These are phyloP conservation scores for Epichloe bromicola DNA, from an alignment of 2,329 filamentous ascomycete species.

Conservation along the genomic window DNA sequence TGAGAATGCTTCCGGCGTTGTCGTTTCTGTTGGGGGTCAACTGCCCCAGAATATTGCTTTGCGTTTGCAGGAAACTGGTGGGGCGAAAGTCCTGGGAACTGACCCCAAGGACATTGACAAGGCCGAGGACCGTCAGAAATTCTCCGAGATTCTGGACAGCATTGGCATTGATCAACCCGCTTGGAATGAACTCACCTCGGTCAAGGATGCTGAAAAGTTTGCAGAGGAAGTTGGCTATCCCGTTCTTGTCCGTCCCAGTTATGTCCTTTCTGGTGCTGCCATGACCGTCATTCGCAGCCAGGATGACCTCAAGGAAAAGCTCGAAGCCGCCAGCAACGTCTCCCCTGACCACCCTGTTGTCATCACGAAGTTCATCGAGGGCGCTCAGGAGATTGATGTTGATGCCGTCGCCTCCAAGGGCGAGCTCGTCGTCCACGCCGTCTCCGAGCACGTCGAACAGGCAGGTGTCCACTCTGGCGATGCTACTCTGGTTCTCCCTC, in stretches of 20 bases:
- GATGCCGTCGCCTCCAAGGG: conserved; percentile 83
- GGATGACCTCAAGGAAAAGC: conserved; percentile 86
- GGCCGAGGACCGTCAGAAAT: conserved; percentile 96
- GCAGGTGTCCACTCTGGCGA: conserved; percentile 98
- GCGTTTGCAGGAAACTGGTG: conserved; percentile 79
- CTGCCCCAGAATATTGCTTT: conserved; percentile 96
- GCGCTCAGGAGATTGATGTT: conserved; percentile 90
- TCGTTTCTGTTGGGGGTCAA: conserved; percentile 96
- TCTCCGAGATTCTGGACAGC: conserved; percentile 92
- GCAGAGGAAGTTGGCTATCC: conserved; percentile 80
- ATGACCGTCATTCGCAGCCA: conserved; percentile 93
- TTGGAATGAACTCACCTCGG: conserved; percentile 93
- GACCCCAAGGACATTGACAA: conserved; percentile 92
- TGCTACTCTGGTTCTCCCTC: conserved; percentile 85
- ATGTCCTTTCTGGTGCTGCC: conserved; percentile 92
- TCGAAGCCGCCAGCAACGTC: conserved; percentile 77
- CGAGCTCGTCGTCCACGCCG: conserved; percentile 77
- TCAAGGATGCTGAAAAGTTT: conserved; percentile 76
- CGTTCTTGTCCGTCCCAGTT: conserved; percentile 85
- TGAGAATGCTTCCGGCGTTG: conserved; percentile 71
- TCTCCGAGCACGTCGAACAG: conserved; percentile 92
- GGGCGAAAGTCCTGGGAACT: conserved; percentile 83
- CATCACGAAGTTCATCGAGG: conserved; percentile 97
- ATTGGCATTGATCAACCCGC: conserved; percentile 94
- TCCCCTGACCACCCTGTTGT: conserved; percentile 96